Evolutionary conservation across 2,329 filamentous ascomycete genomes (phyloP).

Genomic region (Pyrenochaeta sp.): DNA sequence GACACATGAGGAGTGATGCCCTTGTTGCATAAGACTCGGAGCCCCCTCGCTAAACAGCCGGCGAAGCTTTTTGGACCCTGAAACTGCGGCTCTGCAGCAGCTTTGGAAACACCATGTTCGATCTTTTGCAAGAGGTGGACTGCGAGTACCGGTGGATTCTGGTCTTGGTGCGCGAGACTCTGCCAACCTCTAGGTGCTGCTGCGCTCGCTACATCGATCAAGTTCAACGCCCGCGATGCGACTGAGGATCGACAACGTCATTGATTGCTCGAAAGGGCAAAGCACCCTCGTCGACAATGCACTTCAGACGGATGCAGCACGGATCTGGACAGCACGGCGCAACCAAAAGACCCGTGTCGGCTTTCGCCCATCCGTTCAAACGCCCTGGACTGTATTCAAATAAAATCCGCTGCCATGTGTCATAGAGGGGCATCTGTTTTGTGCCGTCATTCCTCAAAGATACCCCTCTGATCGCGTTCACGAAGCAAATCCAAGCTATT

Average conservation of each 20-base stretch:
- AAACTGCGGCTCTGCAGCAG: slow-evolving; percentile 4
- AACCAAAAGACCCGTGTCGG: slow-evolving; percentile 28
- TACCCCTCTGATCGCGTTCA: slow-evolving; percentile 4
- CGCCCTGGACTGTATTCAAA: slow-evolving; percentile 6
- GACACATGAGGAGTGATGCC: neutral
- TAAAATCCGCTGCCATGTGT: slow-evolving; percentile 9
- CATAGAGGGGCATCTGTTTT: slow-evolving; percentile 1
- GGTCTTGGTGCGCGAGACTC: neutral
- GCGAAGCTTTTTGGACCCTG: slow-evolving; percentile 11
- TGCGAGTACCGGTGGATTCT: neutral
- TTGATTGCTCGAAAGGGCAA: slow-evolving; percentile 47
- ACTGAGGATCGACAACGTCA: slow-evolving; percentile 40
- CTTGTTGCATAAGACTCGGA: slow-evolving; percentile 12
- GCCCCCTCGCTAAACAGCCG: slow-evolving; percentile 7
- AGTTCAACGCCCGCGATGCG: slow-evolving; percentile 2
- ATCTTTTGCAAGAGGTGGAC: neutral
- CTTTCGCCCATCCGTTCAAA: slow-evolving; percentile 16
- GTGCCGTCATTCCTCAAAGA: slow-evolving; percentile 11
- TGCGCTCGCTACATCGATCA: neutral
- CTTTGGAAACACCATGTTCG: neutral
- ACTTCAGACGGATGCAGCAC: slow-evolving; percentile 42
- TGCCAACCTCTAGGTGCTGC: neutral
- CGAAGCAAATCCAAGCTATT: slow-evolving; percentile 7
- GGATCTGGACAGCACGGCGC: slow-evolving; percentile 31
- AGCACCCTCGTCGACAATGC: slow-evolving; percentile 40